Conservation (phyloP, 1,284 basidiomycete genomes). For the Puccinia polysora region DNA sequence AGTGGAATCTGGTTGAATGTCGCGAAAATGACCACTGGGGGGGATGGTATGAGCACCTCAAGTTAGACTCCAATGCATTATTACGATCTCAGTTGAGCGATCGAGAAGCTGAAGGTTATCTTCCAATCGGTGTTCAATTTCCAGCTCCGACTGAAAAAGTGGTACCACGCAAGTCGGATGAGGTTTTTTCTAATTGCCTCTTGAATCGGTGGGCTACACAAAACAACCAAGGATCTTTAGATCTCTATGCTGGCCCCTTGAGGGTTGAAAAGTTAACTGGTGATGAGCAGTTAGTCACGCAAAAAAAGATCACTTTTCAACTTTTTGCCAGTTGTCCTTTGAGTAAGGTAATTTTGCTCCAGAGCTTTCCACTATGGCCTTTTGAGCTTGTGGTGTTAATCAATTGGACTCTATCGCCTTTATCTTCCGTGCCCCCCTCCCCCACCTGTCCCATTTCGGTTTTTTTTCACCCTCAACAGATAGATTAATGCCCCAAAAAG, state of each 20-base stretch:
- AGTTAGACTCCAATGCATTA: conserved; percentile 2
- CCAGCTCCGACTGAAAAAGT: conserved; percentile 29
- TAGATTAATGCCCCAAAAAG: conserved; percentile 47
- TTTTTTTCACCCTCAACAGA: conserved; percentile 45
- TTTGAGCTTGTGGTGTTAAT: not conserved
- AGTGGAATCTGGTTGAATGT: conserved; percentile 56
- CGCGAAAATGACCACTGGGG: conserved; percentile 44
- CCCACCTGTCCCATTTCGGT: not conserved
- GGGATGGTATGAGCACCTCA: conserved; percentile 45
- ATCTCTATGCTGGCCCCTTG: conserved; percentile 26
- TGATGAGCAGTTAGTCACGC: conserved; percentile 1
- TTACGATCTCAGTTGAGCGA: conserved; percentile 60
- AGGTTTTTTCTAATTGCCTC: not conserved
- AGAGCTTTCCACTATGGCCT: not conserved
- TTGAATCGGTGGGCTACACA: not conserved
- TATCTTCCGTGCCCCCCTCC: not conserved
- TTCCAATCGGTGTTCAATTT: conserved; percentile 31
- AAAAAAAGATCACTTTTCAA: conserved; percentile 30
- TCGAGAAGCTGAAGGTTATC: conserved; percentile 56
- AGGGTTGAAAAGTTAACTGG: not conserved
- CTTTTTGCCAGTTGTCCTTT: conserved; percentile 23
- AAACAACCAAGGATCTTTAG: conserved; percentile 17
- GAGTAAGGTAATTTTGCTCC: conserved; percentile 35
- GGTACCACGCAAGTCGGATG: too few species aligned
- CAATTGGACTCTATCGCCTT: not conserved